These are phyloP conservation scores for Filosporella fistucella DNA, from an alignment of 495 filamentous ascomycete species.

Conservation along the genomic window DNA sequence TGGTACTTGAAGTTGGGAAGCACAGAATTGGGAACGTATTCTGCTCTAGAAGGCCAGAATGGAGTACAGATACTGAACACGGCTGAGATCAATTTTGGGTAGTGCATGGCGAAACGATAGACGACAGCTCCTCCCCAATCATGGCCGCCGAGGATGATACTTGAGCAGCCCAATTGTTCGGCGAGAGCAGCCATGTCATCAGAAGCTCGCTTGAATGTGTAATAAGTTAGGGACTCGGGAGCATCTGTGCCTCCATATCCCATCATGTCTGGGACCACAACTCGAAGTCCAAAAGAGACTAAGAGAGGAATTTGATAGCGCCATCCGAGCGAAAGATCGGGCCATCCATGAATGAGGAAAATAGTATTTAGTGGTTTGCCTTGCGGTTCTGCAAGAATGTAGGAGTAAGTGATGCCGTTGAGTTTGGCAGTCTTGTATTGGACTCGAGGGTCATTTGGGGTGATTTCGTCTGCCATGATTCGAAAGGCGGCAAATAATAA, in stretches of 20 bases:
- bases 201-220: slow-evolving; percentile 64
- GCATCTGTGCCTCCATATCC: slow-evolving; percentile 76
- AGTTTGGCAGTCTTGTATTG: slow-evolving; percentile 54
- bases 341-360: slow-evolving; percentile 58
- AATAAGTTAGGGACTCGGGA: slow-evolving; percentile 45
- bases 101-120: slow-evolving; percentile 60
- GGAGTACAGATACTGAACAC: slow-evolving; percentile 81
- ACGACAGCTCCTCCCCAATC: slow-evolving; percentile 69
- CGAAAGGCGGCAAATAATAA: too few species aligned
- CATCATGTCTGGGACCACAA: slow-evolving; percentile 75
- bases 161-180: slow-evolving; percentile 47
- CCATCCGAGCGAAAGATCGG: slow-evolving; percentile 71
- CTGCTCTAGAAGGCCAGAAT: slow-evolving; percentile 44
- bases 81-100: slow-evolving; percentile 64
- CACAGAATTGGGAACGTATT: slow-evolving; percentile 29
- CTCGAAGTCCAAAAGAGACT: slow-evolving; percentile 58
- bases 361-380: slow-evolving; percentile 54
- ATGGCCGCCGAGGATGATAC: slow-evolving; percentile 75
- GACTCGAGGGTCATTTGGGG: slow-evolving; percentile 59
- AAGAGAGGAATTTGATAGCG: slow-evolving; percentile 78
- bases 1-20: slow-evolving; percentile 82
- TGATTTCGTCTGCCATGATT: slow-evolving; percentile 55
- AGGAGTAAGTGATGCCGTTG: slow-evolving; percentile 64
- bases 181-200: slow-evolving; percentile 45
- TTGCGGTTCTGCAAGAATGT: slow-evolving; percentile 55